phyloP scores from a whole-genome alignment of 108 stramenopile genomes.

The Cyclostephanos tholiformis region DNA sequence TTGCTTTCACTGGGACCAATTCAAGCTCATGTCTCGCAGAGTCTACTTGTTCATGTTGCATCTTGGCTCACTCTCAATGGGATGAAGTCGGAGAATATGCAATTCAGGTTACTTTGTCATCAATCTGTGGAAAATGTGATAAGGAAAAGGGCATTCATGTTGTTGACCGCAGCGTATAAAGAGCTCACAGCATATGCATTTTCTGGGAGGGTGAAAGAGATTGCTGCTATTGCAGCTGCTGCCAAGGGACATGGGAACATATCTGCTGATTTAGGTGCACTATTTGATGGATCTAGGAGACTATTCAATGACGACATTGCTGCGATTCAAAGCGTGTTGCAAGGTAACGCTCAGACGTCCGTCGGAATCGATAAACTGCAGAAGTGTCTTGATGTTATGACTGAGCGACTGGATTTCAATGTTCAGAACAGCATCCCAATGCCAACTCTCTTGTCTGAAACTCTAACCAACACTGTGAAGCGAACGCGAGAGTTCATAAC shows the following conservation, averaged over 20 bases:
- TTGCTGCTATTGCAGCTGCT: constrained; percentile 62
- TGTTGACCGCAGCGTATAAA: constrained; percentile 73
- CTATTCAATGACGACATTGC: constrained; percentile 82
- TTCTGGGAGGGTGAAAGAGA: constrained; percentile 83
- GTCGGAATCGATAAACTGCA: constrained; percentile 86
- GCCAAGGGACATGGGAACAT: constrained; percentile 60
- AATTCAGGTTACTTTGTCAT: constrained; percentile 94
- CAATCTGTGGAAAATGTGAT: constrained; percentile 96
- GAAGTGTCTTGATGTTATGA: constrained; percentile 89
- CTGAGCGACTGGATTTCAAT: constrained; percentile 94
- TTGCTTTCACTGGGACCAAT: constrained; percentile 54
- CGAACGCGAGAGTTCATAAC: constrained; percentile 78
- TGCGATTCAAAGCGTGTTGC: constrained; percentile 74
- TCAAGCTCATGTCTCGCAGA: constrained; percentile 29
- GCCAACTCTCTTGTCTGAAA: constrained; percentile 87
- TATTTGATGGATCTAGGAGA: constrained; percentile 66
- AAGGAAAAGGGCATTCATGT: constrained; percentile 88
- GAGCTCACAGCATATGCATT: constrained; percentile 88
- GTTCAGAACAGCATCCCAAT: constrained; percentile 94
- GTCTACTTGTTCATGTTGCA: constrained; percentile 88
- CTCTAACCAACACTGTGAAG: constrained; percentile 77
- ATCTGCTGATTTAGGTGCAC: constrained; percentile 61
- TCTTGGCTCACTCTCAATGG: constrained; percentile 98
- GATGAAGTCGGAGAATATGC: constrained; percentile 97
- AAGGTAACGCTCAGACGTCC: constrained; percentile 53